Evolutionary conservation across 208 protist genomes (phyloP).

Genomic region (Endotrypanum monterogeii): DNA sequence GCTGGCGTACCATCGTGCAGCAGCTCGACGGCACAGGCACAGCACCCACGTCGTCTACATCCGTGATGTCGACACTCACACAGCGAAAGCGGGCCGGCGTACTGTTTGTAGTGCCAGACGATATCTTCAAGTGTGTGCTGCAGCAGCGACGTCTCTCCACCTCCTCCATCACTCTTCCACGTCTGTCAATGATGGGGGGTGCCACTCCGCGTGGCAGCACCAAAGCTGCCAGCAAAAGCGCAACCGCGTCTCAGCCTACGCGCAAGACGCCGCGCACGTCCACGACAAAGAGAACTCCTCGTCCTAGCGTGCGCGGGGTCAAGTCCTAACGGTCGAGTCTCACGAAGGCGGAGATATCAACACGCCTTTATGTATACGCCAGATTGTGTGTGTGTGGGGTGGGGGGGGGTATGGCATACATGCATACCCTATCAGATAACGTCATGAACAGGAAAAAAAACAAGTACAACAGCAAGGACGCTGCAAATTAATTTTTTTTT

Average conservation of each 20-base stretch:
- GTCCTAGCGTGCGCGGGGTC: not conserved
- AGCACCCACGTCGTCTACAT: not conserved
- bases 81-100: constrained; percentile 17
- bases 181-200: not conserved
- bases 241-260: constrained; percentile 5
- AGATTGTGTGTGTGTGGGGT: not conserved
- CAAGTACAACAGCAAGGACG: not conserved
- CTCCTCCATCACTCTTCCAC: constrained; percentile 37
- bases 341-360: not conserved
- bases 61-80: not conserved
- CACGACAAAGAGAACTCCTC: constrained; percentile 11
- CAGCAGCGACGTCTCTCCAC: constrained; percentile 41
- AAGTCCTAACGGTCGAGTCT: not conserved
- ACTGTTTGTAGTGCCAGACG: constrained; percentile 54
- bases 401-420: too few species aligned
- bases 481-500: not conserved
- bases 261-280: constrained; percentile 18
- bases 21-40: constrained; percentile 6
- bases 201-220: not conserved
- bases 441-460: not conserved
- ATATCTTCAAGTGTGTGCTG: constrained; percentile 71
- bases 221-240: not conserved
- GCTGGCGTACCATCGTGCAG: constrained; percentile 27
- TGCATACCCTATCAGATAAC: not conserved
- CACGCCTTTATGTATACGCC: not conserved